Conservation (phyloP, 768 basidiomycete genomes). For the Phylloporus sp. region DNA sequence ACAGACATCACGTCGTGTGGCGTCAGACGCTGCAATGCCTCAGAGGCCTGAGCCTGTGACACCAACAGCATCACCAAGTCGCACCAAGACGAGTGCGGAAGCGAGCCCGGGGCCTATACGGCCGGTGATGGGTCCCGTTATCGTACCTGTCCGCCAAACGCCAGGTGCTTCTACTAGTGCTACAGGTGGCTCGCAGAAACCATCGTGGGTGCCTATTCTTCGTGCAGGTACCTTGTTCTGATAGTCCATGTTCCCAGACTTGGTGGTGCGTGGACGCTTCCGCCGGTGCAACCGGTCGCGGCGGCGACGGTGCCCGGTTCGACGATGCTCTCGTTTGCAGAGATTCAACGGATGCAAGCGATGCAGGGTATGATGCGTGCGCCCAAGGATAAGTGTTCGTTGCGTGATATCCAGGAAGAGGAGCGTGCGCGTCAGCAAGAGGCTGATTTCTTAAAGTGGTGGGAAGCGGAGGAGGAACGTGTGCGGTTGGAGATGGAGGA, state of each 20-base stretch:
- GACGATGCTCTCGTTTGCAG: constrained; percentile 60
- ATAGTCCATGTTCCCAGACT: constrained; percentile 9
- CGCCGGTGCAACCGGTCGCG: constrained; percentile 47
- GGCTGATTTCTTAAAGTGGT: constrained; percentile 85
- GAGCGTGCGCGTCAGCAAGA: constrained; percentile 65
- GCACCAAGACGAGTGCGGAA: constrained; percentile 11
- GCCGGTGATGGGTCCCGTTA: constrained; percentile 53
- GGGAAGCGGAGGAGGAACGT: constrained; percentile 78
- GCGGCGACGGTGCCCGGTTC: constrained; percentile 24
- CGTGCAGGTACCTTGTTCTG: not conserved
- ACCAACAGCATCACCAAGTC: not conserved
- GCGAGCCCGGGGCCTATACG: constrained; percentile 28
- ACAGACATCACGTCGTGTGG: constrained; percentile 6
- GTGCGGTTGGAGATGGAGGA: constrained; percentile 46
- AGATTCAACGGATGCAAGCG: constrained; percentile 80
- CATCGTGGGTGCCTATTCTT: constrained; percentile 42
- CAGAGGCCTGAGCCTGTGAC: not conserved
- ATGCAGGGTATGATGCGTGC: constrained; percentile 41
- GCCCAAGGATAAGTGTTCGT: constrained; percentile 54
- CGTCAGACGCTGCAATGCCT: constrained; percentile 8
- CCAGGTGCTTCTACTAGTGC: constrained; percentile 25
- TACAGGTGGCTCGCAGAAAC: constrained; percentile 33
- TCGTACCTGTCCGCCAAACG: constrained; percentile 54
- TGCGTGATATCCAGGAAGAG: constrained; percentile 85
- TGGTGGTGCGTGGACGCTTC: constrained; percentile 60